phyloP scores from a whole-genome alignment of 148 eudicot genomes.

The Arbutus unedo region DNA sequence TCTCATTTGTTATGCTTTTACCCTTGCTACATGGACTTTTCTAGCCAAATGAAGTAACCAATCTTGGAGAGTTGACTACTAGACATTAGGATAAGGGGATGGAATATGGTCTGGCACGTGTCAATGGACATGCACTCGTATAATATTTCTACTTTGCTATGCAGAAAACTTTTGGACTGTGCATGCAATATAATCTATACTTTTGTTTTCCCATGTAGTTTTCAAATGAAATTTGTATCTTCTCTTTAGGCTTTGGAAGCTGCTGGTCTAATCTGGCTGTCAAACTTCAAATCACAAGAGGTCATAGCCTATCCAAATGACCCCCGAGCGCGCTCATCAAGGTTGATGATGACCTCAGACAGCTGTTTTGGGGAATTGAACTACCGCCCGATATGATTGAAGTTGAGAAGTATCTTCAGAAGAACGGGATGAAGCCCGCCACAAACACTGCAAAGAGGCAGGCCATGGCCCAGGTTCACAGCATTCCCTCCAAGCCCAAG shows the following conservation, averaged over 20 bases:
- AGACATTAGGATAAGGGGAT: neutral
- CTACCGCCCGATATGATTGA: slow-evolving; percentile 66
- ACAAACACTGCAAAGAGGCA: slow-evolving; percentile 65
- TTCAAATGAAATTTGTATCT: neutral
- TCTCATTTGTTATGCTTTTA: no score
- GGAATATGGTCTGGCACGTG: no score
- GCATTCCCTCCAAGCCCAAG: slow-evolving; percentile 33
- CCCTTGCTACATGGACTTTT: no score
- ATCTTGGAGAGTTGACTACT: no score
- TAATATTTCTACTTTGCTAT: no score
- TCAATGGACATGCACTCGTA: no score
- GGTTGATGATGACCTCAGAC: slow-evolving; percentile 61
- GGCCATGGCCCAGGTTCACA: slow-evolving; percentile 42
- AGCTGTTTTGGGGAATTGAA: slow-evolving; percentile 47
- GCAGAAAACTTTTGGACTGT: no score
- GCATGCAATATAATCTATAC: neutral
- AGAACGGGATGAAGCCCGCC: slow-evolving; percentile 63
- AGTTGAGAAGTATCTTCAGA: slow-evolving; percentile 66
- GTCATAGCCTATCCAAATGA: slow-evolving; percentile 74
- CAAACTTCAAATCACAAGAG: slow-evolving; percentile 74
- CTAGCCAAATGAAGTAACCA: no score
- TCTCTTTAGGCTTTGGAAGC: slow-evolving; percentile 47
- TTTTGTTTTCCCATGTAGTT: no score
- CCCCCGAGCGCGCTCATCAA: slow-evolving; percentile 44
- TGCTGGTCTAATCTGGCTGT: slow-evolving; percentile 56